Conservation (phyloP, 1,284 basidiomycete genomes). For the Megacollybia platyphylla region DNA sequence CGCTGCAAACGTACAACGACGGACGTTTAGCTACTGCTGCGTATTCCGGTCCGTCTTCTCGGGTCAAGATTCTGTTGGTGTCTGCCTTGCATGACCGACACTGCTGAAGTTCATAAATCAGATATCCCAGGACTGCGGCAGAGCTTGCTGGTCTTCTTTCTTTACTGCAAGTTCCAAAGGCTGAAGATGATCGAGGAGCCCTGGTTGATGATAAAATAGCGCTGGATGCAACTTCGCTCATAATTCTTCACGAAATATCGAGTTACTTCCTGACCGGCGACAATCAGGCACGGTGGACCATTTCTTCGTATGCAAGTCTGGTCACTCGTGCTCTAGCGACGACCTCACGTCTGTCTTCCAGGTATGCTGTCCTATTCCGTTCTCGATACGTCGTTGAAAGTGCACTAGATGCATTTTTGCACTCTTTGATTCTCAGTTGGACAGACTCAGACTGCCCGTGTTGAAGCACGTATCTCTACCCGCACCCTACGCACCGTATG, state of each 20-base stretch:
- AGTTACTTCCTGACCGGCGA: constrained; percentile 33
- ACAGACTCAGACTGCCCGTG: constrained; percentile 37
- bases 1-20: constrained; percentile 38
- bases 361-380: background rate
- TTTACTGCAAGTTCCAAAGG: constrained; percentile 26
- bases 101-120: constrained; percentile 14
- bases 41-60: constrained; percentile 24
- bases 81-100: constrained; percentile 6
- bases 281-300: constrained; percentile 18
- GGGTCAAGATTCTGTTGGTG: constrained; percentile 44
- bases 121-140: constrained; percentile 51
- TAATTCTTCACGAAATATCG: constrained; percentile 57
- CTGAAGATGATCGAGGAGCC: constrained; percentile 11
- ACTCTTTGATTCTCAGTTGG: constrained; percentile 53
- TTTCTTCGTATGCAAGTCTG: constrained; percentile 36
- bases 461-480: background rate
- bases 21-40: constrained; percentile 34
- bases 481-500: background rate
- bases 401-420: constrained; percentile 17
- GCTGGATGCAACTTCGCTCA: constrained; percentile 34
- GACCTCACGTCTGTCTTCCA: constrained; percentile 14
- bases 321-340: constrained; percentile 27
- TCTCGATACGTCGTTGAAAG: background rate
- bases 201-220: constrained; percentile 21
- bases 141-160: constrained; percentile 48